These are phyloP conservation scores for Roridomyces roridus DNA, from an alignment of 768 basidiomycete genomes.

Conservation along the genomic window DNA sequence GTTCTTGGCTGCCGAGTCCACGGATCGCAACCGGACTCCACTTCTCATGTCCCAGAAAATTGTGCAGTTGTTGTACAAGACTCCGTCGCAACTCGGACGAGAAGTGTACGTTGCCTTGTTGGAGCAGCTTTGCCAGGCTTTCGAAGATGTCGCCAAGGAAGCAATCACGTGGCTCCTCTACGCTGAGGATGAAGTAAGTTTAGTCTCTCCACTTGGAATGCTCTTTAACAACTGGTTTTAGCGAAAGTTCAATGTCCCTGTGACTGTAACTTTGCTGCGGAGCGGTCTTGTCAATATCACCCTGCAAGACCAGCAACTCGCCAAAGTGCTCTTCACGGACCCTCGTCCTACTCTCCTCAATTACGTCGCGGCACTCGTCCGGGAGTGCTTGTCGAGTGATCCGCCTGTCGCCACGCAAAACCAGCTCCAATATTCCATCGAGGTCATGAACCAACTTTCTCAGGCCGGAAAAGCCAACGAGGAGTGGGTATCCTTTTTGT, in stretches of 20 bases:
- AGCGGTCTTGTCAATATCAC: constrained; percentile 79
- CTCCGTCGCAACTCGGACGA: constrained; percentile 80
- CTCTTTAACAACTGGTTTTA: constrained; percentile 36
- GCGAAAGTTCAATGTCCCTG: constrained; percentile 97
- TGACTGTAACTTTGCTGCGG: constrained; percentile 87
- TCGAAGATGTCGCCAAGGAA: constrained; percentile 94
- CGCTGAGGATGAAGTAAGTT: constrained; percentile 89
- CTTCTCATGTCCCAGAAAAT: constrained; percentile 95
- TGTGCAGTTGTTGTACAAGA: constrained; percentile 94
- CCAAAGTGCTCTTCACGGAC: constrained; percentile 82
- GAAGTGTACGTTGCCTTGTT: constrained; percentile 93
- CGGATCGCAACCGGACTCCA: constrained; percentile 85
- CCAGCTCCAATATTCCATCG: constrained; percentile 82
- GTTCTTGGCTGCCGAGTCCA: constrained; percentile 77
- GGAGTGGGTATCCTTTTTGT: constrained; percentile 60
- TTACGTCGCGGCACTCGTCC: constrained; percentile 83
- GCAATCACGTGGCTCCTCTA: constrained; percentile 96
- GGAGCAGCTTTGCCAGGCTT: constrained; percentile 86
- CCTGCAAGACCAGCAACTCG: constrained; percentile 89
- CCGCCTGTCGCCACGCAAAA: constrained; percentile 80
- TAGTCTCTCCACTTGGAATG: not conserved
- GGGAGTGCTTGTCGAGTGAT: constrained; percentile 84
- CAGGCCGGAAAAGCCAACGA: constrained; percentile 83
- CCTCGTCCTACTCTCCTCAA: constrained; percentile 77
- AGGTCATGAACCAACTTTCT: constrained; percentile 76